Evolutionary conservation across 176 grass and related monocot genomes (phyloP).

Genomic region (Puccinellia tenuiflora): DNA sequence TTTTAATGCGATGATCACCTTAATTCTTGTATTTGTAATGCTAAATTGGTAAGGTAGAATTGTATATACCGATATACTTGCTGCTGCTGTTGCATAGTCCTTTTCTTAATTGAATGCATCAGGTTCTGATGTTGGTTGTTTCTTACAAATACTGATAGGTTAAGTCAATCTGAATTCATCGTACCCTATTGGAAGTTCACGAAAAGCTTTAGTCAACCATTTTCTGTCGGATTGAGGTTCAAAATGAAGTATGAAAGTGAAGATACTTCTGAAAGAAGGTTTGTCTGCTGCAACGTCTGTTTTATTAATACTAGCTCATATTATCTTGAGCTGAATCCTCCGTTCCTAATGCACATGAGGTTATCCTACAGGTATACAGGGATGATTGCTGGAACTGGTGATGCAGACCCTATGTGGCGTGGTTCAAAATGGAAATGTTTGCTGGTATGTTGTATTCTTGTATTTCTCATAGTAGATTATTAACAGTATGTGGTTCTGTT

Average conservation of each 20-base stretch:
- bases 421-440: slow-evolving; percentile 95
- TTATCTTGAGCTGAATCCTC: neutral
- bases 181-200: slow-evolving; percentile 81
- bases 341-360: neutral
- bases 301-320: neutral
- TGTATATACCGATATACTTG: neutral
- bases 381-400: slow-evolving; percentile 60
- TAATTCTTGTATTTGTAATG: neutral
- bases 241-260: slow-evolving; percentile 93
- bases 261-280: slow-evolving; percentile 87
- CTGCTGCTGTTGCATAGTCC: neutral
- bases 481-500: neutral
- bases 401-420: slow-evolving; percentile 73
- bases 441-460: slow-evolving; percentile 33
- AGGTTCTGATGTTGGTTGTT: neutral
- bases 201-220: slow-evolving; percentile 59
- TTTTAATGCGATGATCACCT: neutral
- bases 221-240: slow-evolving; percentile 80
- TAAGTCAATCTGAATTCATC: slow-evolving; percentile 77
- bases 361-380: slow-evolving; percentile 62
- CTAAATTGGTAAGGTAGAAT: neutral
- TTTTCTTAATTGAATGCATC: neutral
- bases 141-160: slow-evolving; percentile 32
- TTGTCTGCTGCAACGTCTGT: neutral
- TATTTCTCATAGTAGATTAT: neutral